Conservation (phyloP, 306 rosid genomes). For the Trifolium dubium region DNA sequence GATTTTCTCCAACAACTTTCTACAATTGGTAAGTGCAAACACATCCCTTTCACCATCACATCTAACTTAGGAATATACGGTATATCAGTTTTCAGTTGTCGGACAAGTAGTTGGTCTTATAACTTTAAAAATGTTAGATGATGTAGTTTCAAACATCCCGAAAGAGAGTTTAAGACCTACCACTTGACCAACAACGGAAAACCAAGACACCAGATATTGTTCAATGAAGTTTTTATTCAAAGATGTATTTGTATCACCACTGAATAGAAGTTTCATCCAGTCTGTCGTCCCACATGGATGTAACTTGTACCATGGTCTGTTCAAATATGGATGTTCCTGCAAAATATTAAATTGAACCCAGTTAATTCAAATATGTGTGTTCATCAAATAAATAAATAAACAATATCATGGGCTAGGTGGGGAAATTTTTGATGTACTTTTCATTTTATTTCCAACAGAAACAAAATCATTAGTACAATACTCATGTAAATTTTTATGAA, state of each 20-base stretch:
- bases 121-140: too few relatives aligned
- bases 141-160: slow-evolving; percentile 34
- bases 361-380: not conserved
- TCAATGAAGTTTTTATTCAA: slow-evolving; percentile 48
- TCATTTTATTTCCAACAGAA: slow-evolving; percentile 4
- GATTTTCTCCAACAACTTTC: not conserved
- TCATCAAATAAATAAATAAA: slow-evolving; percentile 8
- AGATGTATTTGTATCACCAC: slow-evolving; percentile 44
- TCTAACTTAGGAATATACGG: not conserved
- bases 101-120: too few relatives aligned
- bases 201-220: slow-evolving; percentile 73
- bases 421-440: not conserved
- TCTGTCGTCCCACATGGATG: slow-evolving; percentile 93
- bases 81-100: too few relatives aligned
- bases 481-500: not conserved
- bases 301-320: slow-evolving; percentile 87
- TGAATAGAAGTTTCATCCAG: slow-evolving; percentile 85
- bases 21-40: not conserved
- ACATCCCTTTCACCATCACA: not conserved
- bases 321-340: slow-evolving; percentile 87
- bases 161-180: slow-evolving; percentile 71
- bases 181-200: slow-evolving; percentile 84
- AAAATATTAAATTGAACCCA: slow-evolving; percentile 27
- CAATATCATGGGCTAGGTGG: not conserved
- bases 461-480: not conserved